These are phyloP conservation scores for Cladorrhinum sp. DNA, from an alignment of 2,329 filamentous ascomycete genomes.

Conservation along the genomic window DNA sequence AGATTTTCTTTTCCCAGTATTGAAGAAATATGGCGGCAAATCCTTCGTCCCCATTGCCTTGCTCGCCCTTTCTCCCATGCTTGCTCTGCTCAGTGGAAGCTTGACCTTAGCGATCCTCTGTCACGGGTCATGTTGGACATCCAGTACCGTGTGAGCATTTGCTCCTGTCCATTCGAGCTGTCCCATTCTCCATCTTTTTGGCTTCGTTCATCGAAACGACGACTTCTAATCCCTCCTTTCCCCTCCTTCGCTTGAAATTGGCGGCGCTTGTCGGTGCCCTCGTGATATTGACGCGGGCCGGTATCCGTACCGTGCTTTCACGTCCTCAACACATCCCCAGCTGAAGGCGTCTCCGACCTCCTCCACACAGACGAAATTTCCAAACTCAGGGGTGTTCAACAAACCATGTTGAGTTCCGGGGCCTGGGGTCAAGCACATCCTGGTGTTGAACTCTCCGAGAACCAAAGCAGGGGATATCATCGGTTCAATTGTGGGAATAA, in stretches of 20 bases:
- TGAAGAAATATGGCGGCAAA: neutral
- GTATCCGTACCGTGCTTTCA: neutral
- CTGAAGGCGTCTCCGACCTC: neutral
- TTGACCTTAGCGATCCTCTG: too few relatives aligned
- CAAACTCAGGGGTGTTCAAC: neutral
- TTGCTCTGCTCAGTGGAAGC: too few relatives aligned
- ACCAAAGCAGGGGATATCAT: conserved; percentile 17
- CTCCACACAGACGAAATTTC: neutral
- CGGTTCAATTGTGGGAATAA: conserved; percentile 19
- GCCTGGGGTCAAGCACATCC: conserved; percentile 16
- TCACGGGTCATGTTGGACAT: neutral
- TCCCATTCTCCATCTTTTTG: neutral
- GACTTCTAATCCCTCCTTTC: neutral
- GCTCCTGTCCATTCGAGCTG: neutral
- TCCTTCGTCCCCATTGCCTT: neutral
- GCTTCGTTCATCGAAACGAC: neutral
- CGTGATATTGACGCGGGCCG: neutral
- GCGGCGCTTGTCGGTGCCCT: neutral
- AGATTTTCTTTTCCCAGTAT: neutral
- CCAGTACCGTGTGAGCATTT: neutral
- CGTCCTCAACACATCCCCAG: neutral
- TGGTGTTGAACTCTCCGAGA: conserved; percentile 17
- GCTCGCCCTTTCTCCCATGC: neutral
- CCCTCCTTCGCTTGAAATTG: neutral
- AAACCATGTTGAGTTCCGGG: conserved; percentile 15